Evolutionary conservation across 805 yeast species (phyloP).

Genomic region (Jamesozyma gamospora): DNA sequence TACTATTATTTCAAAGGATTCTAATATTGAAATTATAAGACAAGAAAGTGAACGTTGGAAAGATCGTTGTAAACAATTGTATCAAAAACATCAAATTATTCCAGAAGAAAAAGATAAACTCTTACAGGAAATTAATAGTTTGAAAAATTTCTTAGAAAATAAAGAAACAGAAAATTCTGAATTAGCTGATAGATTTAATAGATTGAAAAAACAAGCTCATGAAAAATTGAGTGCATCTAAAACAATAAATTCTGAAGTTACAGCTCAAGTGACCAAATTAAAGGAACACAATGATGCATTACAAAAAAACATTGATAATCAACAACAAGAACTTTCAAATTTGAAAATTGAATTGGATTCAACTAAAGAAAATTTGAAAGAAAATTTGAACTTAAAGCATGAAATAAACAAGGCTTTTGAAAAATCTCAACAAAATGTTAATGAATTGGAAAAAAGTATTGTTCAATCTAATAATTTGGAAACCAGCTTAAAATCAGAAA

Average conservation of each 20-base stretch:
- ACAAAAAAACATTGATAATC: not conserved
- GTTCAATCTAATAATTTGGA: conserved; percentile 3
- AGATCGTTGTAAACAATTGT: conserved; percentile 14
- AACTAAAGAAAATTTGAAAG: not conserved
- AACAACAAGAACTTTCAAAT: not conserved
- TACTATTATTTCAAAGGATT: conserved; percentile 17
- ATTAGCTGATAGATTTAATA: conserved; percentile 24
- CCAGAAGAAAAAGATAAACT: conserved; percentile 15
- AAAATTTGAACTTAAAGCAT: not conserved
- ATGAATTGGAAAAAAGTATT: conserved; percentile 1
- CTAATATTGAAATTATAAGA: conserved; percentile 5
- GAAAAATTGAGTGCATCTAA: conserved; percentile 26
- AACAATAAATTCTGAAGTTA: conserved; percentile 32
- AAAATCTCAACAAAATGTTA: conserved; percentile 6
- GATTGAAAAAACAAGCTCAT: conserved; percentile 29
- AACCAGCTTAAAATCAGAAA: conserved; percentile 9
- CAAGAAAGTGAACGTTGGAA: conserved; percentile 16
- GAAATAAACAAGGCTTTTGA: not conserved
- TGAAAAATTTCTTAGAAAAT: conserved; percentile 17
- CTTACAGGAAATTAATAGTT: conserved; percentile 14
- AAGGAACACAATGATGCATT: conserved; percentile 3
- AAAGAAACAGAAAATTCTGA: conserved; percentile 26
- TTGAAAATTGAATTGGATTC: not conserved
- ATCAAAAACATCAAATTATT: conserved; percentile 8
- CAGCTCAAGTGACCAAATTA: conserved; percentile 21